Percentiles rank a stretch among this genome's conserved stretches.
These are phyloP conservation scores for Talaromyces sp. DNA, from an alignment of 2,329 filamentous ascomycete genomes.

Conservation along the genomic window DNA sequence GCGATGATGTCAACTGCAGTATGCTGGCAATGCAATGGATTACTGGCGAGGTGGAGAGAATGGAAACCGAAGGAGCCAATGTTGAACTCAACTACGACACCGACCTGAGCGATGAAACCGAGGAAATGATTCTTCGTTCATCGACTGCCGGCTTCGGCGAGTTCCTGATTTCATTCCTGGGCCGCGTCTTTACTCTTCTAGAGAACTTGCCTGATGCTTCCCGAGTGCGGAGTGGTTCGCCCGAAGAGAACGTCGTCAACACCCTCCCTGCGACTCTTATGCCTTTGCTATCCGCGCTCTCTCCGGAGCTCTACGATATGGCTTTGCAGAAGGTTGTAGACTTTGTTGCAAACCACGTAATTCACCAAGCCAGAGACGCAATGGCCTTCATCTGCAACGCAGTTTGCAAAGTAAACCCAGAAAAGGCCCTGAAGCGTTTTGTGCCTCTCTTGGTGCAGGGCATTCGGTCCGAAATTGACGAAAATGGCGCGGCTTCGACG, in stretches of 20 bases:
- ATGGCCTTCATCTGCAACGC: conserved; percentile 99
- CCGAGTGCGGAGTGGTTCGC: conserved; percentile 80
- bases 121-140: conserved; percentile 81
- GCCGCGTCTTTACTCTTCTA: conserved; percentile 88
- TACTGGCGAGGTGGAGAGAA: conserved; percentile 84
- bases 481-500: conserved; percentile 92
- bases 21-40: conserved; percentile 87
- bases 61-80: conserved; percentile 81
- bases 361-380: conserved; percentile 92
- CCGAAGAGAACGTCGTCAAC: conserved; percentile 96
- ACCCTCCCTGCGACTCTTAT: conserved; percentile 87
- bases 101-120: conserved; percentile 78
- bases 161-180: conserved; percentile 84
- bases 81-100: conserved; percentile 79
- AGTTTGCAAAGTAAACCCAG: conserved; percentile 89
- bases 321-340: conserved; percentile 86
- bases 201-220: conserved; percentile 93
- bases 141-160: conserved; percentile 92
- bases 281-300: conserved; percentile 83
- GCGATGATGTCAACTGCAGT: conserved; percentile 65
- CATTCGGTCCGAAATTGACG: conserved; percentile 94
- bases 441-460: conserved; percentile 85
- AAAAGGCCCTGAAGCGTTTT: conserved; percentile 86
- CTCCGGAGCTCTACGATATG: conserved; percentile 87
- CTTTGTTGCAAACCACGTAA: conserved; percentile 89